A percentile compares a stretch with the other conserved stretches of the same genome.
Conservation (phyloP, 306 rosid genomes). For the Corylus heterophylla region DNA sequence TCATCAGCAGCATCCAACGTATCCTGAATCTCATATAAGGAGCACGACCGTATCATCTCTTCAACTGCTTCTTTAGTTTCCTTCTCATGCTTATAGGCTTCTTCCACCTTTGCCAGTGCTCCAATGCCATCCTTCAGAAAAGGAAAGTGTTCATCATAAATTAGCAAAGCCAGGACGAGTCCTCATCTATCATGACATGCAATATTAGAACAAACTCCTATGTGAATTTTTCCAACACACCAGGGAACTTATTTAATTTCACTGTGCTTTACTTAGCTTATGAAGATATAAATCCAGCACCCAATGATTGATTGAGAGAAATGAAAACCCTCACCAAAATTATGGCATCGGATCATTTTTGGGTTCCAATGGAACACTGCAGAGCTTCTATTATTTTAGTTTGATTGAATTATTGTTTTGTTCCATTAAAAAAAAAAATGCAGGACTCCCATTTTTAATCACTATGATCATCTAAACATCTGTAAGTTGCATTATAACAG, state of each 20-base stretch:
- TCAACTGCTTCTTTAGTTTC: slow-evolving; percentile 65
- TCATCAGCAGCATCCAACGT: slow-evolving; percentile 59
- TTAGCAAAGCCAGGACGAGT: not conserved
- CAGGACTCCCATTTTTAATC: not conserved
- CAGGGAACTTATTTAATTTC: not conserved
- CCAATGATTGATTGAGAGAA: not conserved
- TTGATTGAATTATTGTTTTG: not conserved
- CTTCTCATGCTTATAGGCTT: slow-evolving; percentile 71
- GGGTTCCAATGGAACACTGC: not conserved
- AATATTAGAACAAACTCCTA: not conserved
- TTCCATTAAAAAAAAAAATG: not conserved
- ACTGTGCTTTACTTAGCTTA: not conserved
- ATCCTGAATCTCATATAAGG: slow-evolving; percentile 67
- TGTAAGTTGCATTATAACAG: not conserved
- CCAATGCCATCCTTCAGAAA: slow-evolving; percentile 49
- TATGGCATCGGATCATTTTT: not conserved
- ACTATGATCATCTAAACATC: not conserved
- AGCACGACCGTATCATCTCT: slow-evolving; percentile 52
- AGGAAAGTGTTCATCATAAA: not conserved
- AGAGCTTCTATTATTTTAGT: not conserved
- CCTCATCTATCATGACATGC: not conserved
- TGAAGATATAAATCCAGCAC: not conserved
- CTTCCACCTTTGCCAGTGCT: slow-evolving; percentile 76
- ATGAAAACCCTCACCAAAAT: not conserved
- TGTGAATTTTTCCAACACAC: not conserved